Base-by-base conservation (phyloP, 441 rosid genomes). In the Mallotus repandus region DNA sequence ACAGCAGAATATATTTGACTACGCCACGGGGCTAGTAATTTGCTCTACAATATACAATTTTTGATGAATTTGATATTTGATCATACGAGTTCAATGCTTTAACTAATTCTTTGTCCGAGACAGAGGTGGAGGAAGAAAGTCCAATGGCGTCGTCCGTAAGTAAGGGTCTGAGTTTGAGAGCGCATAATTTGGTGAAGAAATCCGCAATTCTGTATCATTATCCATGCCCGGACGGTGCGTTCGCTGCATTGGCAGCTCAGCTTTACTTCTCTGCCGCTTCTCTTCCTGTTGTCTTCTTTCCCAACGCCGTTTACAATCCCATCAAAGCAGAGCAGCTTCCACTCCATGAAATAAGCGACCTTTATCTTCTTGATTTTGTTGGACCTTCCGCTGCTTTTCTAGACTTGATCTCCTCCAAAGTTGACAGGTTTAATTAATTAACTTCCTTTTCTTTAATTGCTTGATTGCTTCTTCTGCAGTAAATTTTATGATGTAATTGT, bases 181-280 rank as follows among this genome's bases (percentile, higher is more conserved):
- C 16, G 16, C 18, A 50, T 50, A 55, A 55, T 18, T 18, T 41
- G 25, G 12, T 41, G n/a, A 64, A 64, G 4, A 83, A 83, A 66
- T 14, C 87, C 18, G 93, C 90, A 0, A 85, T 89, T 16, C 81
- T 91, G 4, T 91, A 87, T 76, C 94, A 91, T 77, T 89, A 88
- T 21, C 96, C 94, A 1, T 91, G 92, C 73, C 96, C 92, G 0
- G 96, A 91, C 62, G 94, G 92, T 38, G 91, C 86, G 5, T 87
- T 89, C 57, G 91, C 91, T 0, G 94, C 94, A 6, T 83, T 91
- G 25, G 94, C 96, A 0, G 92, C 92, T 48, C 87, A 91, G 71
- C 85, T 91, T 35, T 89, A 84, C 74, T 91, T 91, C 81, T 79
- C 89, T 13, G 84, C 89, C 16, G 66, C 89, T 5, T 81, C 86